A percentile compares a stretch with the other conserved stretches of the same genome.
These are phyloP conservation scores for Ganoderma lucidum DNA, from an alignment of 1,284 basidiomycete species.

Conservation along the genomic window DNA sequence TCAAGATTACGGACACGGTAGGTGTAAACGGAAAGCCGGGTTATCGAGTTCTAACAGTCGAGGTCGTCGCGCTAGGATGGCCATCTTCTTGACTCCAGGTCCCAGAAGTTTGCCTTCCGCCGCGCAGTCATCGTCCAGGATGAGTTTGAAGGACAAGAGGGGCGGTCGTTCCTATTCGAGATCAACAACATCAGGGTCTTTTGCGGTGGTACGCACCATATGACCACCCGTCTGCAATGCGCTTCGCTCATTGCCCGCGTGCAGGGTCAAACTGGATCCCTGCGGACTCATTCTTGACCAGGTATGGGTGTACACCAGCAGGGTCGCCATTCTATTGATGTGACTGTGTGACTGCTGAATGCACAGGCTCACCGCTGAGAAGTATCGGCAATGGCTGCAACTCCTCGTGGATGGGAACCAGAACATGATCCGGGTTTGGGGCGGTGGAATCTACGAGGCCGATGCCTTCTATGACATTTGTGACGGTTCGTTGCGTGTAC, in stretches of 20 bases:
- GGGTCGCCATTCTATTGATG: not conserved
- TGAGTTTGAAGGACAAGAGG: conserved; percentile 73
- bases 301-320: conserved; percentile 45
- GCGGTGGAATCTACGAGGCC: conserved; percentile 84
- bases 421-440: conserved; percentile 88
- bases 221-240: not conserved
- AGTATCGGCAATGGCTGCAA: conserved; percentile 76
- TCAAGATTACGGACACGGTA: conserved; percentile 60
- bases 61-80: conserved; percentile 49
- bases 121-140: conserved; percentile 80
- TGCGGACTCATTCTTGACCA: conserved; percentile 87
- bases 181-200: conserved; percentile 90
- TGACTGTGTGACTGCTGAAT: not conserved
- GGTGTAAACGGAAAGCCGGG: not conserved
- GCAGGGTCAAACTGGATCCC: conserved; percentile 93
- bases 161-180: conserved; percentile 87
- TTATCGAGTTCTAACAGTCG: not conserved
- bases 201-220: conserved; percentile 68
- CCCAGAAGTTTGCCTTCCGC: conserved; percentile 78
- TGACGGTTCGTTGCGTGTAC: conserved; percentile 59
- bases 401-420: conserved; percentile 83
- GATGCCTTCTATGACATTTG: conserved; percentile 83
- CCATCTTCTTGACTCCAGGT: conserved; percentile 56
- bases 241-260: not conserved
- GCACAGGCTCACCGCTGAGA: conserved; percentile 51